A percentile compares a stretch with the other conserved stretches of the same genome.
Conservation (phyloP, 2,329 filamentous ascomycete genomes). For the Aspergillus uvarum region DNA sequence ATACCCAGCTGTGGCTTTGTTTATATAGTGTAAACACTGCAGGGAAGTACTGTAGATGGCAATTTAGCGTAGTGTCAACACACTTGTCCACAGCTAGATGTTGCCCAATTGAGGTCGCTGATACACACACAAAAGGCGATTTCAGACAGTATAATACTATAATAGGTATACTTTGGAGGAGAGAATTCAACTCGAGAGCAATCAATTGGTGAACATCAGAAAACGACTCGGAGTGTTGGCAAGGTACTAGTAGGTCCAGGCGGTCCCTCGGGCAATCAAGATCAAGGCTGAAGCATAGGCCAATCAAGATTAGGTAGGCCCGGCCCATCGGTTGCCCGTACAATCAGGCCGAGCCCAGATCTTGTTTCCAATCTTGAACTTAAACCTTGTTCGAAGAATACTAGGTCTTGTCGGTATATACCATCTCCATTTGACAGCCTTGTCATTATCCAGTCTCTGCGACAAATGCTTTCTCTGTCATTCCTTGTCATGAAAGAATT, state of each 20-base stretch:
- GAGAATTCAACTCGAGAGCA: neutral
- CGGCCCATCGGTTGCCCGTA: neutral
- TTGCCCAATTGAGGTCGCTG: neutral
- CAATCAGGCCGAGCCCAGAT: neutral
- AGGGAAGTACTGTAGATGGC: neutral
- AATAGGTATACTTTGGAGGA: neutral
- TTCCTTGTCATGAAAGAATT: too few species aligned
- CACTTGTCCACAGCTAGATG: neutral
- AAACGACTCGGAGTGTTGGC: neutral
- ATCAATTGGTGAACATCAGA: neutral
- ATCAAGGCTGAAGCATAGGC: neutral
- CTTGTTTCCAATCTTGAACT: neutral
- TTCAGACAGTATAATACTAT: neutral
- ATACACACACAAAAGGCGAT: too few species aligned
- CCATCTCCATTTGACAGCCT: too few species aligned
- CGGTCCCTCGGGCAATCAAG: constrained; percentile 7
- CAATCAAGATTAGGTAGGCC: neutral
- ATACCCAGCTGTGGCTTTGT: neutral
- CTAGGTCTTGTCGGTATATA: too few species aligned
- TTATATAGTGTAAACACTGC: neutral
- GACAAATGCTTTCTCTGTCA: too few species aligned
- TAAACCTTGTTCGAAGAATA: too few species aligned
- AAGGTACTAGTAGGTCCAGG: neutral
- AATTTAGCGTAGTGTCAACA: neutral
- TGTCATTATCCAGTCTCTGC: too few species aligned